Evolutionary conservation across 2,329 filamentous ascomycete species (phyloP).

Genomic region (Knoxdaviesia capensis): DNA sequence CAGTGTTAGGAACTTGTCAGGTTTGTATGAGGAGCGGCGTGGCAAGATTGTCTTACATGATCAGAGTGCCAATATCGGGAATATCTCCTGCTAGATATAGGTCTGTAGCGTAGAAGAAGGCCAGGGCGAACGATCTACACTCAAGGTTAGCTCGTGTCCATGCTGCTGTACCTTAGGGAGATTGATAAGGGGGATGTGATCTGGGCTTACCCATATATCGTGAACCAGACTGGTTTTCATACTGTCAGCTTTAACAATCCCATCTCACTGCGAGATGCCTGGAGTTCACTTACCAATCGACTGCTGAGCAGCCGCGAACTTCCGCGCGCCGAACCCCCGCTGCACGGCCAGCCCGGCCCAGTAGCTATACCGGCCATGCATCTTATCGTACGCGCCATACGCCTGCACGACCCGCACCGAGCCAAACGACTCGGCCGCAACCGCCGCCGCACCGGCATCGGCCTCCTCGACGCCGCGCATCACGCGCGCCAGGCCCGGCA

Average conservation of each 20-base stretch:
- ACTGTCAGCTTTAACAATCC: not conserved
- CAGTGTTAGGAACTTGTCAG: not conserved
- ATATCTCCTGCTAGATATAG: constrained; percentile 7
- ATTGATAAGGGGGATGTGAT: not conserved
- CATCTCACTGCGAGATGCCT: not conserved
- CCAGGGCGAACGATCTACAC: constrained; percentile 7
- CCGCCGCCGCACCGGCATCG: constrained; percentile 14
- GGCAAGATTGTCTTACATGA: constrained; percentile 6
- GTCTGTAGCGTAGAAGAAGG: constrained; percentile 7
- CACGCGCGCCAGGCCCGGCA: constrained; percentile 13
- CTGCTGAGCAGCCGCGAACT: constrained; percentile 9
- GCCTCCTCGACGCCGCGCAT: constrained; percentile 16
- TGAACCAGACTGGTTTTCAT: constrained; percentile 1
- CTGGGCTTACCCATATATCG: constrained; percentile 1
- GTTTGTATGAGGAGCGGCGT: not conserved
- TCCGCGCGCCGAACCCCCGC: constrained; percentile 9
- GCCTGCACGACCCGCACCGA: constrained; percentile 22
- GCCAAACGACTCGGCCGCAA: constrained; percentile 19
- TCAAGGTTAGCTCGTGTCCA: no score
- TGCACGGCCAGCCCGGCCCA: constrained; percentile 16
- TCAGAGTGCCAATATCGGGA: constrained; percentile 6
- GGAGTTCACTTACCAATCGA: constrained; percentile 7
- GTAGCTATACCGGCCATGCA: constrained; percentile 14
- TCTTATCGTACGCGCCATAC: constrained; percentile 17
- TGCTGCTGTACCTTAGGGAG: no score